A percentile compares a stretch with the other conserved stretches of the same genome.
Conservation (phyloP, 2,329 filamentous ascomycete genomes). For the Aureobasidium namibiae region DNA sequence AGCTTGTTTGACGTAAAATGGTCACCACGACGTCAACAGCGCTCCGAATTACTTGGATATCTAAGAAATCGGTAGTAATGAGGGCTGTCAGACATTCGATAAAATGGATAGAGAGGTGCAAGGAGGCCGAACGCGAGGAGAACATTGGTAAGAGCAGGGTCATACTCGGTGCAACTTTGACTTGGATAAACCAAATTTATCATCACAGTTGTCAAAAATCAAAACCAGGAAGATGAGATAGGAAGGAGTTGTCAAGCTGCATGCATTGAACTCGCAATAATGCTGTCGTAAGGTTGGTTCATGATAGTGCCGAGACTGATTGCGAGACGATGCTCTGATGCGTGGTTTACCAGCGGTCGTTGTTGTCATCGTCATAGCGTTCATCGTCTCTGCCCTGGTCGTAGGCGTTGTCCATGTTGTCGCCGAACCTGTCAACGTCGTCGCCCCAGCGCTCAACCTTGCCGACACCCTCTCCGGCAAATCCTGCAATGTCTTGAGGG, state of each 20-base stretch:
- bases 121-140: not conserved
- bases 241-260: not conserved
- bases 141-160: not conserved
- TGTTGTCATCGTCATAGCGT: constrained; percentile 20
- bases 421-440: constrained; percentile 27
- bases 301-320: not conserved
- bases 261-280: not conserved
- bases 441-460: constrained; percentile 37
- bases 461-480: constrained; percentile 35
- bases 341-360: constrained; percentile 6
- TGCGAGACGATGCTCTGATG: not conserved
- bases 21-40: too few species aligned
- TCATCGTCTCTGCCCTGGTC: constrained; percentile 33
- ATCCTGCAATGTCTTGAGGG: constrained; percentile 30
- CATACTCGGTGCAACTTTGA: not conserved
- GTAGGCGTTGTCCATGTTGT: constrained; percentile 34
- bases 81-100: too few species aligned
- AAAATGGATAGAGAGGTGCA: too few species aligned
- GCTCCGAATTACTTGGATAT: too few species aligned
- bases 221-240: not conserved
- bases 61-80: too few species aligned
- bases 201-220: not conserved
- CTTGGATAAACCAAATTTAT: too few species aligned
- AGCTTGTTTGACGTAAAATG: too few species aligned
- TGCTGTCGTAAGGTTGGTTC: not conserved